Evolutionary conservation across 2,329 filamentous ascomycete species (phyloP).

Genomic region (Decorospora gaudefroyi): DNA sequence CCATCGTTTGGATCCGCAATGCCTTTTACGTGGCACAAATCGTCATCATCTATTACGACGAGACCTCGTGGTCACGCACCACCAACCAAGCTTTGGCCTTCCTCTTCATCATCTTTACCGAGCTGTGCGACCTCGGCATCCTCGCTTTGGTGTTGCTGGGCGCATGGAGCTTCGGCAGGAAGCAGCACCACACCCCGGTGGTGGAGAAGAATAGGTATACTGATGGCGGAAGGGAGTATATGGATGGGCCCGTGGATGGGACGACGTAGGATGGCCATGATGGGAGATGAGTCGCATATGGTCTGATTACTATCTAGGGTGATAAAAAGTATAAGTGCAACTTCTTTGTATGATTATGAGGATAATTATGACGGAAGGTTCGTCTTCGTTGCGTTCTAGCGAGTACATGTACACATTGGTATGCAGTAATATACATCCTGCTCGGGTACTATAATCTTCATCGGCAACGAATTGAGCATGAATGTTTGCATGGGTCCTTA

Average conservation of each 20-base stretch:
- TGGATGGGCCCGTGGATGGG: too few species aligned
- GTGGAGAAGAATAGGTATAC: conserved; percentile 11
- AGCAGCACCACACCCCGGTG: conserved; percentile 1
- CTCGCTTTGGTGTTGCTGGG: conserved; percentile 16
- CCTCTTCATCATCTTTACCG: conserved; percentile 28
- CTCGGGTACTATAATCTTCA: too few species aligned
- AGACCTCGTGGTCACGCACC: conserved; percentile 20
- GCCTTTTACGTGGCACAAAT: conserved; percentile 24
- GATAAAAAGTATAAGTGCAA: too few species aligned
- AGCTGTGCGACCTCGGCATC: conserved; percentile 20
- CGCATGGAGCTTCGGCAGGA: conserved; percentile 23
- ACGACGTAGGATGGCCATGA: background rate
- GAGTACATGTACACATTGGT: too few species aligned
- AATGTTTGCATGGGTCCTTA: too few species aligned
- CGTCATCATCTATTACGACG: conserved; percentile 20
- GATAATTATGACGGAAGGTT: too few species aligned
- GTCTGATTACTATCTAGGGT: too few species aligned
- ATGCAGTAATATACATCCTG: too few species aligned
- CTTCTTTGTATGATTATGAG: too few species aligned
- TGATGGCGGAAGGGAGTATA: conserved; percentile 5
- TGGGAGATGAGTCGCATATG: too few species aligned
- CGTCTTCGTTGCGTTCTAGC: too few species aligned
- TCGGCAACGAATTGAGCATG: too few species aligned
- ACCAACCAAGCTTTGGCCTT: conserved; percentile 26
- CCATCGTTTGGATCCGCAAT: conserved; percentile 22